These are phyloP conservation scores for Fragilaria radians DNA, from an alignment of 108 stramenopile genomes.

Conservation along the genomic window DNA sequence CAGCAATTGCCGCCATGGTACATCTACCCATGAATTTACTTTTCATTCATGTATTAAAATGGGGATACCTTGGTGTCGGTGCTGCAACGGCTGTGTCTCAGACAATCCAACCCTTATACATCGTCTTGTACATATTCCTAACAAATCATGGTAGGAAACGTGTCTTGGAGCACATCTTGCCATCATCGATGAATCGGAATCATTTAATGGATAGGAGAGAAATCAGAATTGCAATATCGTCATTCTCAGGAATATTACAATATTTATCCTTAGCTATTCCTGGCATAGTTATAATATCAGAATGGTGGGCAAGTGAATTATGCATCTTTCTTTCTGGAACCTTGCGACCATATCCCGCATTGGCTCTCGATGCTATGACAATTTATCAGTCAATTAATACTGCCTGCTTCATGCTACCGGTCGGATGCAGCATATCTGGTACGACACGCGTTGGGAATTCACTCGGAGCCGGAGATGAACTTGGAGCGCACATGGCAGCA, in stretches of 20 bases:
- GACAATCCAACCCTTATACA: slow-evolving; percentile 31
- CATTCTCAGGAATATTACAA: slow-evolving; percentile 22
- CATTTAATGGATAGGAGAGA: slow-evolving; percentile 25
- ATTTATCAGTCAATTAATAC: slow-evolving; percentile 63
- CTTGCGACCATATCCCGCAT: slow-evolving; percentile 35
- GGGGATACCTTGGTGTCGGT: slow-evolving; percentile 53
- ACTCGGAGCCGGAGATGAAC: slow-evolving; percentile 26
- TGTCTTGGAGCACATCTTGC: slow-evolving; percentile 23
- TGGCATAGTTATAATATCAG: slow-evolving; percentile 55
- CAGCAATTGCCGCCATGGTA: slow-evolving; percentile 20
- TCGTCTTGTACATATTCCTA: slow-evolving; percentile 23
- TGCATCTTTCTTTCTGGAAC: slow-evolving; percentile 53
- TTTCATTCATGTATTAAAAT: slow-evolving; percentile 36
- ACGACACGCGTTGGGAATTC: slow-evolving; percentile 41
- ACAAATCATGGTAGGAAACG: slow-evolving; percentile 14
- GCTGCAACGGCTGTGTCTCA: slow-evolving; percentile 42
- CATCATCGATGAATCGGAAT: slow-evolving; percentile 16
- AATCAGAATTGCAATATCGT: slow-evolving; percentile 12
- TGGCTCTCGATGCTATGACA: slow-evolving; percentile 49
- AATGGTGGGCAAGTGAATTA: slow-evolving; percentile 67
- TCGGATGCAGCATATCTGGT: slow-evolving; percentile 35
- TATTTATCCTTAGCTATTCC: slow-evolving; percentile 56
- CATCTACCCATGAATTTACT: slow-evolving; percentile 57
- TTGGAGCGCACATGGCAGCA: slow-evolving; percentile 22
- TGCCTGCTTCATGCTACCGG: slow-evolving; percentile 58